Evolutionary conservation across 768 basidiomycete genomes (phyloP).

Genomic region (Rhodotorula graminis): DNA sequence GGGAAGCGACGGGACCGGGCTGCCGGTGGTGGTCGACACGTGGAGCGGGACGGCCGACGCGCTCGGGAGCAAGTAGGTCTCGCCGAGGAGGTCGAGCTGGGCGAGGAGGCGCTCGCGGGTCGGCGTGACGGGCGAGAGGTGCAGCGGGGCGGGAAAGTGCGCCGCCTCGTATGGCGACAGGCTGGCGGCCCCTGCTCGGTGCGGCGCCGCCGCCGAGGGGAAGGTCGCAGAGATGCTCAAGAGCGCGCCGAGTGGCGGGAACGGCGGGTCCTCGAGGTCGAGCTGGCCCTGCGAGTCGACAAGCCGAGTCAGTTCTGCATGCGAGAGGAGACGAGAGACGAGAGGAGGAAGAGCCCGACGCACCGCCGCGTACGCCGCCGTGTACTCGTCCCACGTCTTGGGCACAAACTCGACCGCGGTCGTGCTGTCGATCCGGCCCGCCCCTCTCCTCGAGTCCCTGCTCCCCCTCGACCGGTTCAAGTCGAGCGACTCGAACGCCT

Average conservation of each 20-base stretch:
- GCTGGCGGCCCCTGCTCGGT: not conserved
- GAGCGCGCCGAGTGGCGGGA: not conserved
- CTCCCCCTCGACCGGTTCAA: not conserved
- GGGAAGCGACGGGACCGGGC: not conserved
- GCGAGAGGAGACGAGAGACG: too few species aligned
- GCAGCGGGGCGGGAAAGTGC: slow-evolving; percentile 21
- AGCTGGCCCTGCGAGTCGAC: slow-evolving; percentile 9
- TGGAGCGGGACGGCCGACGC: not conserved
- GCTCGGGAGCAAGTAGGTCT: not conserved
- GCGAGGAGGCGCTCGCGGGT: slow-evolving; percentile 21
- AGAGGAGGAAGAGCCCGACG: not conserved
- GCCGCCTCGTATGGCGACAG: slow-evolving; percentile 19
- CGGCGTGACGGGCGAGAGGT: slow-evolving; percentile 5
- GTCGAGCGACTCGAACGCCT: not conserved
- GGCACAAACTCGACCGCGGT: not conserved
- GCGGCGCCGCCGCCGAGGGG: not conserved
- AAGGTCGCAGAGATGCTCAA: not conserved
- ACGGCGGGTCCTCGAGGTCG: slow-evolving; percentile 23
- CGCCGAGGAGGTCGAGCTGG: slow-evolving; percentile 27
- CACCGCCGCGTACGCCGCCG: slow-evolving; percentile 8
- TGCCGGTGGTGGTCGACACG: not conserved
- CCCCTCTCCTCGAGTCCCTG: not conserved
- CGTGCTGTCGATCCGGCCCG: not conserved
- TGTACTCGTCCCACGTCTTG: slow-evolving; percentile 18
- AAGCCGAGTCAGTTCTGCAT: not conserved